Evolutionary conservation across 177 flowering plant species (phyloP).

Genomic region (Vitis hybrid): DNA sequence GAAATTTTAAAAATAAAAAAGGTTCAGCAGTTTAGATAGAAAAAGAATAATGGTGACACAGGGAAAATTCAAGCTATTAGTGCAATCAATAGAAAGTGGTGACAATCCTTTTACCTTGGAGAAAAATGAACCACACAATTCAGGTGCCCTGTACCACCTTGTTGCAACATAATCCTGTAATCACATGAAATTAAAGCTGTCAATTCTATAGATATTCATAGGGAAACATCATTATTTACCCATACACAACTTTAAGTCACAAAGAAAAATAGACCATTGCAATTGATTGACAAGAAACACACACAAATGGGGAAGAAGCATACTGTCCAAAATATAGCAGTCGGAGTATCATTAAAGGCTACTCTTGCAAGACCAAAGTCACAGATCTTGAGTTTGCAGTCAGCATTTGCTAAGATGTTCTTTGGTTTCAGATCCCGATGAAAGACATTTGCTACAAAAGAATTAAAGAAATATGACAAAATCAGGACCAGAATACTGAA

Average conservation of each 20-base stretch:
- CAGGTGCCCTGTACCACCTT: slow-evolving; percentile 98
- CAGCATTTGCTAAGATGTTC: slow-evolving; percentile 94
- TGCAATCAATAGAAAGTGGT: background rate
- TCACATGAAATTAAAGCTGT: background rate
- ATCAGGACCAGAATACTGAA: slow-evolving; percentile 10
- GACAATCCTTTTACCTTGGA: slow-evolving; percentile 63
- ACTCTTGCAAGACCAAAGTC: slow-evolving; percentile 99
- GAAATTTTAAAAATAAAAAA: background rate
- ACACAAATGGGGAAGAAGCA: slow-evolving; percentile 8
- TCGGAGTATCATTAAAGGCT: slow-evolving; percentile 92
- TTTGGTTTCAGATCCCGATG: slow-evolving; percentile 96
- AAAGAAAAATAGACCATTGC: background rate
- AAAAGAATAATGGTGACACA: background rate
- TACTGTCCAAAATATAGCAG: slow-evolving; percentile 98
- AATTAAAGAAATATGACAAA: slow-evolving; percentile 1
- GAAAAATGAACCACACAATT: slow-evolving; percentile 94
- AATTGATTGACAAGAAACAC: background rate
- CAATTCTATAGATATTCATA: background rate
- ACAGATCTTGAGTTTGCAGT: slow-evolving; percentile 95
- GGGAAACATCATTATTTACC: background rate
- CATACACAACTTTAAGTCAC: background rate
- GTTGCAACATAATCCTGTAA: slow-evolving; percentile 97
- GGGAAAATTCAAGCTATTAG: slow-evolving; percentile 1
- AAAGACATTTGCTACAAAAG: slow-evolving; percentile 82
- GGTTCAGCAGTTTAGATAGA: background rate